phyloP scores from a whole-genome alignment of 768 basidiomycete species.

The Pleurotus ostreatus region DNA sequence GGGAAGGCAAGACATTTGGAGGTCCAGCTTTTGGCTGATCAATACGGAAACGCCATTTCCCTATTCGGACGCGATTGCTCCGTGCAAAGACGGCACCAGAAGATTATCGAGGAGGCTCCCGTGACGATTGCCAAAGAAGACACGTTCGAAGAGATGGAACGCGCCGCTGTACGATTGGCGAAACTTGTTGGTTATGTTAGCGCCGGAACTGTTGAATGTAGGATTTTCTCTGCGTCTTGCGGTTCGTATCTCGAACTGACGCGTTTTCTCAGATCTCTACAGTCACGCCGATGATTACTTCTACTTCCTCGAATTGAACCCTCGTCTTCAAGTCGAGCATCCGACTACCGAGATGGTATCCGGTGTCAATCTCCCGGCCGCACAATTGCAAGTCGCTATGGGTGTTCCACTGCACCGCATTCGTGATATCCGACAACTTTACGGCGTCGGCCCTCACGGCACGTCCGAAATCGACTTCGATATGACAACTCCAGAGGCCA shows the following conservation, averaged over 20 bases:
- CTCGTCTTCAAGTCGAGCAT: slow-evolving; percentile 99
- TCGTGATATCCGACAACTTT: slow-evolving; percentile 91
- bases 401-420: slow-evolving; percentile 95
- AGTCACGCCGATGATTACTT: slow-evolving; percentile 91
- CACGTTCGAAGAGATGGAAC: slow-evolving; percentile 96
- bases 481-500: slow-evolving; percentile 84
- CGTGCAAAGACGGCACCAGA: slow-evolving; percentile 98
- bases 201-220: slow-evolving; percentile 98
- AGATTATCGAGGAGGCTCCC: slow-evolving; percentile 99
- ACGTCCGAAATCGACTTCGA: slow-evolving; percentile 96
- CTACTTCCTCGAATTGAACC: slow-evolving; percentile 98
- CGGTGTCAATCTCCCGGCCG: slow-evolving; percentile 95
- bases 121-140: slow-evolving; percentile 94
- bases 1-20: slow-evolving; percentile 97
- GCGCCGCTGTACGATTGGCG: slow-evolving; percentile 97
- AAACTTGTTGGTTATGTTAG: slow-evolving; percentile 99
- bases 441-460: slow-evolving; percentile 89
- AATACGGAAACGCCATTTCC: slow-evolving; percentile 98
- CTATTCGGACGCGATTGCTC: slow-evolving; percentile 99
- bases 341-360: slow-evolving; percentile 99
- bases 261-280: slow-evolving; percentile 70
- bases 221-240: slow-evolving; percentile 18
- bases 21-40: slow-evolving; percentile 97
- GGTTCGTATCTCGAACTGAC: slow-evolving; percentile 1
- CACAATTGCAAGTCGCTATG: slow-evolving; percentile 97